Percentiles rank a stretch among this genome's conserved stretches.
Evolutionary conservation across 768 basidiomycete species (phyloP).

Genomic region (Mycena rosella): DNA sequence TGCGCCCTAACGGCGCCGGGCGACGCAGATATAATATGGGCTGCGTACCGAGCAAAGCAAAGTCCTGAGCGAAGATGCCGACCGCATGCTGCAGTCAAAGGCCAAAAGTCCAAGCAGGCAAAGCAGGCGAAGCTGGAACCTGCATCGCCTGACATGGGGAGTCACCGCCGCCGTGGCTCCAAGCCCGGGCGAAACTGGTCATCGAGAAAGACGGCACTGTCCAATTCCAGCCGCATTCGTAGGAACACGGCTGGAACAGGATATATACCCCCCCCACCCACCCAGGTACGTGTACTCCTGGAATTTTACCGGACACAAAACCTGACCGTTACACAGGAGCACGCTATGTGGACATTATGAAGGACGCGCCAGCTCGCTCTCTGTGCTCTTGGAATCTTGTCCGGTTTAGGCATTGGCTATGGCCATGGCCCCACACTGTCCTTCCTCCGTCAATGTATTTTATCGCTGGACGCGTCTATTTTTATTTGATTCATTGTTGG

Average conservation of each 20-base stretch:
- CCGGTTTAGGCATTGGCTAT: too few species aligned
- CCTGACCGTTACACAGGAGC: not conserved
- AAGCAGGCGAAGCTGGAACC: not conserved
- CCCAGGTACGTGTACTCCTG: not conserved
- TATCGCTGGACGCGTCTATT: too few species aligned
- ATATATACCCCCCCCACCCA: too few species aligned
- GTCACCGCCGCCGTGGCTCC: slow-evolving; percentile 17
- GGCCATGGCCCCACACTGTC: too few species aligned
- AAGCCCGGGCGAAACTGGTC: slow-evolving; percentile 22
- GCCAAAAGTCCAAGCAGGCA: slow-evolving; percentile 5
- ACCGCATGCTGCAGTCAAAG: not conserved
- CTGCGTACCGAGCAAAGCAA: slow-evolving; percentile 32
- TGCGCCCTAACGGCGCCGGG: not conserved
- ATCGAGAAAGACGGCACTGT: slow-evolving; percentile 28
- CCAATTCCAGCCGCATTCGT: slow-evolving; percentile 15
- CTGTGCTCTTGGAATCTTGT: too few species aligned
- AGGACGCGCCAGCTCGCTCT: not conserved
- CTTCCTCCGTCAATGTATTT: too few species aligned
- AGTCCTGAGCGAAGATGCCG: slow-evolving; percentile 21
- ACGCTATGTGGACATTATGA: too few species aligned
- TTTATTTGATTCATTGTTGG: too few species aligned
- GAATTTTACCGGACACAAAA: not conserved
- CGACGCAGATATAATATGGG: slow-evolving; percentile 21
- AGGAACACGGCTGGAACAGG: not conserved
- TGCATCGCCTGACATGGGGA: not conserved